Base-by-base conservation (phyloP, 2,329 filamentous ascomycete species). In the Zalaria sp. region DNA sequence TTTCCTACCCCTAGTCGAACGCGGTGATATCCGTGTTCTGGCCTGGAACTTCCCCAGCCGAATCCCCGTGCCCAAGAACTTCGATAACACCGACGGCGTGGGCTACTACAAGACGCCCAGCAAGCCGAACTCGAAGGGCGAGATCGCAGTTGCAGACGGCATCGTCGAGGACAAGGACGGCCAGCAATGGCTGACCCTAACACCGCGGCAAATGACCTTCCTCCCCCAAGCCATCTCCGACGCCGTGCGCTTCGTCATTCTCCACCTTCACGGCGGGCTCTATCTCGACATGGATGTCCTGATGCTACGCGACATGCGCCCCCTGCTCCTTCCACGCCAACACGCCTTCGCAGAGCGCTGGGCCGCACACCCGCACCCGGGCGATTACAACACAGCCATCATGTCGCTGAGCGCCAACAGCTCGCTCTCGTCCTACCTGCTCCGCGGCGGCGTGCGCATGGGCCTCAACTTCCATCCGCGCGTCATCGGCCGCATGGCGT, bases 211-310 rank as follows among this genome's bases (percentile, higher is more conserved):
- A 50, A 72, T 72, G 67, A 72, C 69, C 1, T 73, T 73, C 53
- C 59, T 73, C n/a, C 69, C 70, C 0, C 69, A 73, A 5, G 70
- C 70, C n/a, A 68, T 73, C 31, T 72, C 70, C 1, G 70, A 74
- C 51, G 70, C 70, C 4, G 67, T 73, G 5, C 63, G 70, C 39
- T 74, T 74, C 46, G 66, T 74, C 6, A 68, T 73, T 25, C 54
- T 74, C 35, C 70, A 74, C 51, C 59, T 71, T 10, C 65, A 72
- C 45, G 70, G 70, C 26, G 70, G 70, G 2, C 65, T 66, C 7
- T 74, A 73, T 48, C 71, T 69, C 47, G 70, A 74, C 54, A 72
- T 73, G 68, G 70, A 74, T 44, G 66, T 73, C 9, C 54, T 72
- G 6, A 67, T 74, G 61, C 61, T 74, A 8, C 57, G 70, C 42